A percentile compares a stretch with the other conserved stretches of the same genome.
Evolutionary conservation across 2,329 filamentous ascomycete species (phyloP).

Genomic region (Fusarium odoratissimum): DNA sequence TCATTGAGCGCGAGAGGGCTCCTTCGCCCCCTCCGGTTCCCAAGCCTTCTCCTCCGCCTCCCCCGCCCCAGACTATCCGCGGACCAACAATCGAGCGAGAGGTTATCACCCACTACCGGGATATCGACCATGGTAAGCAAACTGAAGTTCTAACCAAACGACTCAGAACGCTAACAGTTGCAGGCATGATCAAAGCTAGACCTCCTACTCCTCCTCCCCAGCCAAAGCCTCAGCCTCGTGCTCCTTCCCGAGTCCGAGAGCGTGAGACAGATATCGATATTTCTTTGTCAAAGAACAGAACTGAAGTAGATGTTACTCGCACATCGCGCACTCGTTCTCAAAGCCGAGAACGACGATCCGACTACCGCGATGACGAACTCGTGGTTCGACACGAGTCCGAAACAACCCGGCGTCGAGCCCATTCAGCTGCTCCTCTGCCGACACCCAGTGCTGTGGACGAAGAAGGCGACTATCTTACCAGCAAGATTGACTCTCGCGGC

Average conservation of each 20-base stretch:
- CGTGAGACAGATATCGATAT: constrained; percentile 72
- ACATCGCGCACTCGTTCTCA: constrained; percentile 52
- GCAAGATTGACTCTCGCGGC: constrained; percentile 68
- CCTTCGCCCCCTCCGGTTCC: constrained; percentile 54
- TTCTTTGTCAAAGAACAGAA: constrained; percentile 63
- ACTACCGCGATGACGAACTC: constrained; percentile 72
- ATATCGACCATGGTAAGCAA: constrained; percentile 83
- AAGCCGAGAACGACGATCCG: constrained; percentile 54
- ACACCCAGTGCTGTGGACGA: constrained; percentile 58
- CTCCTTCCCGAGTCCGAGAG: constrained; percentile 58
- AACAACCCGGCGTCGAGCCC: constrained; percentile 61
- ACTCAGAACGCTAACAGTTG: constrained; percentile 17
- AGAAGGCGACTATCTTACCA: constrained; percentile 72
- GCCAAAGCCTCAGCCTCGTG: constrained; percentile 58
- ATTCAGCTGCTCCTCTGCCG: constrained; percentile 61
- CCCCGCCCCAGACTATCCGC: constrained; percentile 74
- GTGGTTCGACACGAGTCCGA: constrained; percentile 69
- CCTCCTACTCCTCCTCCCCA: constrained; percentile 61
- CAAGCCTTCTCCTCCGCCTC: constrained; percentile 64
- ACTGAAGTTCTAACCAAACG: background rate
- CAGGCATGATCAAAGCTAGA: constrained; percentile 59
- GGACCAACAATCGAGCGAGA: constrained; percentile 87
- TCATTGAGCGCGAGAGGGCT: constrained; percentile 58
- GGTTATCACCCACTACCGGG: constrained; percentile 87
- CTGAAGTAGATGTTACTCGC: constrained; percentile 67